Percentiles rank a stretch among this genome's conserved stretches.
Evolutionary conservation across 2,329 filamentous ascomycete species (phyloP).

Genomic region (Leptodontidium sp.): DNA sequence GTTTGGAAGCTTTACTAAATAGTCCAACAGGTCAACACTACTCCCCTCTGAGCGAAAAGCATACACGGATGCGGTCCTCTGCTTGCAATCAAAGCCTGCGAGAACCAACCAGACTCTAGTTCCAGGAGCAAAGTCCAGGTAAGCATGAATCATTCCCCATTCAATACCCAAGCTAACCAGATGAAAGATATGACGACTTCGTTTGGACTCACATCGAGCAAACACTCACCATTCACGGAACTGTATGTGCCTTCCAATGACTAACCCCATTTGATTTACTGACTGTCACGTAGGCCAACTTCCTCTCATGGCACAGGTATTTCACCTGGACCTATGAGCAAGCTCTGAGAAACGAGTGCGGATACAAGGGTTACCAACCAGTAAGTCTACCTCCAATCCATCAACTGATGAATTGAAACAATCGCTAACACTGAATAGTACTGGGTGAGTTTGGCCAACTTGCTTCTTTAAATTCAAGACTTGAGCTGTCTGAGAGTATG

Average conservation of each 20-base stretch:
- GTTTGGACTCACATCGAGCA: conserved; percentile 50
- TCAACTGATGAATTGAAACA: neutral
- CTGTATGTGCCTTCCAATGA: conserved; percentile 35
- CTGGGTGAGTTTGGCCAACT: conserved; percentile 22
- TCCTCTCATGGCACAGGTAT: conserved; percentile 56
- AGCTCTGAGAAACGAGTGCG: conserved; percentile 53
- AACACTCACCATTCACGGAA: conserved; percentile 43
- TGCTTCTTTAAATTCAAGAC: no score
- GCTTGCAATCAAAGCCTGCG: conserved; percentile 47
- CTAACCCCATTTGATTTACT: neutral
- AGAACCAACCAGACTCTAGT: conserved; percentile 45
- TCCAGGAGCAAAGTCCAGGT: conserved; percentile 40
- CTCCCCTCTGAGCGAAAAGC: conserved; percentile 33
- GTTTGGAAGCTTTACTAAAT: no score
- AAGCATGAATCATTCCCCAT: neutral
- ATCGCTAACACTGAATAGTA: conserved; percentile 55
- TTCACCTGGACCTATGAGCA: conserved; percentile 53
- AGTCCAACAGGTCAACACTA: conserved; percentile 34
- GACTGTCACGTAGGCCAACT: conserved; percentile 39
- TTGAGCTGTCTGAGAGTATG: neutral
- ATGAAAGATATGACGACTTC: conserved; percentile 49
- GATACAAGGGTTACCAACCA: conserved; percentile 54
- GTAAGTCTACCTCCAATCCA: conserved; percentile 30
- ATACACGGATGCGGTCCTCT: conserved; percentile 52
- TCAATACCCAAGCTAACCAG: neutral